These are phyloP conservation scores for Colletotrichum scovillei DNA, from an alignment of 2,329 filamentous ascomycete species.

Conservation along the genomic window DNA sequence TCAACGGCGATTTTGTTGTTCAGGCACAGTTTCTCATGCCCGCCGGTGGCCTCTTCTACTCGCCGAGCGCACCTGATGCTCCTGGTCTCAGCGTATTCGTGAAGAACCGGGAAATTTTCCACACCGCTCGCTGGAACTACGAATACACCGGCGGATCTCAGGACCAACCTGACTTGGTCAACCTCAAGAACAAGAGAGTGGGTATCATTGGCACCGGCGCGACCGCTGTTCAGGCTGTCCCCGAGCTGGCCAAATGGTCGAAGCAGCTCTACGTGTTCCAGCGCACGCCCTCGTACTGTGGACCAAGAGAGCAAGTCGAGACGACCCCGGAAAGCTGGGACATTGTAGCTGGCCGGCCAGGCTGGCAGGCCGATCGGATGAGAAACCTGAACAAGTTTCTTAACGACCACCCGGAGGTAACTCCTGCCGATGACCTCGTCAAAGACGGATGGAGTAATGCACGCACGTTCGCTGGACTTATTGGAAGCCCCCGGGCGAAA, in stretches of 20 bases:
- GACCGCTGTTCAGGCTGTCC: slow-evolving; percentile 57
- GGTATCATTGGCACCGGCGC: slow-evolving; percentile 63
- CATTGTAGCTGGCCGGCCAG: slow-evolving; percentile 27
- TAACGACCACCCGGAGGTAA: neutral
- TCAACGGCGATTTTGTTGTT: slow-evolving; percentile 39
- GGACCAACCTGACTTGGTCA: slow-evolving; percentile 51
- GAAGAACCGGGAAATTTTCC: slow-evolving; percentile 54
- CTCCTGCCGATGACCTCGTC: too few relatives aligned
- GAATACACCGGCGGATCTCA: slow-evolving; percentile 52
- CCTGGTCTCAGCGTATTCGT: slow-evolving; percentile 38
- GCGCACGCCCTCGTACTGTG: slow-evolving; percentile 59
- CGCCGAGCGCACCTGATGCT: slow-evolving; percentile 44
- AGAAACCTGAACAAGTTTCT: slow-evolving; percentile 49
- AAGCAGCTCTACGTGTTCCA: slow-evolving; percentile 66
- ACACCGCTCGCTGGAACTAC: slow-evolving; percentile 60
- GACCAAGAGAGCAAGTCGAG: slow-evolving; percentile 47
- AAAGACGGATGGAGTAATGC: too few relatives aligned
- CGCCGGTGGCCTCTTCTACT: slow-evolving; percentile 51
- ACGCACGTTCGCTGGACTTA: too few relatives aligned
- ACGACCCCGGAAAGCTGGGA: slow-evolving; percentile 55
- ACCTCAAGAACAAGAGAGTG: slow-evolving; percentile 58
- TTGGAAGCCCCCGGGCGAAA: neutral
- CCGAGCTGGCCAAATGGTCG: slow-evolving; percentile 57
- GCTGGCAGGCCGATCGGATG: slow-evolving; percentile 60
- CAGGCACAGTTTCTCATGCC: slow-evolving; percentile 52